These are phyloP conservation scores for Gyrodon lividus DNA, from an alignment of 768 basidiomycete species.

Conservation along the genomic window DNA sequence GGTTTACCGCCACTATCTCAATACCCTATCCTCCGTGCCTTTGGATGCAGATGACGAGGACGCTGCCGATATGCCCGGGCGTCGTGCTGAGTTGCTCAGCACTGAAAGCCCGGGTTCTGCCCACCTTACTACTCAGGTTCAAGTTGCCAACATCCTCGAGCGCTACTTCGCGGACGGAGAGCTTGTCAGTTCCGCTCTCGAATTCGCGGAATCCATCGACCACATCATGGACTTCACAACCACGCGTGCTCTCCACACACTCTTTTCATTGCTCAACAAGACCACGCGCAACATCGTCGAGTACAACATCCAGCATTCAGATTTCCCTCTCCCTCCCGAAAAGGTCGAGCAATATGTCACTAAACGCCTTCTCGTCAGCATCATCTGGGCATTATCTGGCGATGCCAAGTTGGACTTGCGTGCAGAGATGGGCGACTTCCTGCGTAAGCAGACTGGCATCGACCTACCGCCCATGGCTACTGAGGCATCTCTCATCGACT, in stretches of 20 bases:
- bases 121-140: constrained; percentile 72
- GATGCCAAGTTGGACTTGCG: constrained; percentile 91
- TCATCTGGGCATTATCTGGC: constrained; percentile 98
- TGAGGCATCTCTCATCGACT: constrained; percentile 90
- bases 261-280: constrained; percentile 97
- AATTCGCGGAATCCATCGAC: constrained; percentile 79
- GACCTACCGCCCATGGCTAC: constrained; percentile 77
- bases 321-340: constrained; percentile 86
- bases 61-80: constrained; percentile 54
- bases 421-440: constrained; percentile 84
- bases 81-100: constrained; percentile 47
- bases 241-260: constrained; percentile 88
- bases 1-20: constrained; percentile 89
- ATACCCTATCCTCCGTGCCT: constrained; percentile 67
- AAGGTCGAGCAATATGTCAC: constrained; percentile 88
- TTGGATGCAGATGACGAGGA: constrained; percentile 93
- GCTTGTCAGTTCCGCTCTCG: constrained; percentile 75
- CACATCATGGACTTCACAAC: constrained; percentile 99
- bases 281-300: constrained; percentile 90
- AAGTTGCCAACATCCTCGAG: constrained; percentile 71
- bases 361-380: constrained; percentile 84
- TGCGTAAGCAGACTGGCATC: constrained; percentile 82
- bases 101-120: constrained; percentile 53
- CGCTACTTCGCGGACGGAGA: constrained; percentile 82
- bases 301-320: constrained; percentile 91